Percentiles rank a stretch among this genome's conserved stretches.
These are phyloP conservation scores for Pichia sp. DNA, from an alignment of 1,139 yeast genomes.

Conservation along the genomic window DNA sequence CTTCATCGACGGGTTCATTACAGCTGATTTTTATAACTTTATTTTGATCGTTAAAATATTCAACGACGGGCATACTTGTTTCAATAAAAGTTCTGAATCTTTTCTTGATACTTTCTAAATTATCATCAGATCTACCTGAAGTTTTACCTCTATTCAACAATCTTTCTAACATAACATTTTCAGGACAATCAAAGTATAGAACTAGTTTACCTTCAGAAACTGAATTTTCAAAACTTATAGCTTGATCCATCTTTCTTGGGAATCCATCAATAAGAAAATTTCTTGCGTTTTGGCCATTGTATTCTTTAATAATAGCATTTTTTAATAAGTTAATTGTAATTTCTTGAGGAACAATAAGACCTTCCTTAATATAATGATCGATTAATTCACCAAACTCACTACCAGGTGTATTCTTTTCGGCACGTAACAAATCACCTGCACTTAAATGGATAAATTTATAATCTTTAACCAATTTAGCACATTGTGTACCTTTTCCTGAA, in stretches of 20 bases:
- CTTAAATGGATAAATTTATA: slow-evolving; percentile 81
- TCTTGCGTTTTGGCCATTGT: slow-evolving; percentile 44
- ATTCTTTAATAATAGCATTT: slow-evolving; percentile 62
- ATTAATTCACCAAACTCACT: slow-evolving; percentile 83
- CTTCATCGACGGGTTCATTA: slow-evolving; percentile 72
- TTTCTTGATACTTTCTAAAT: slow-evolving; percentile 81
- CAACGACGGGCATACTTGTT: slow-evolving; percentile 92
- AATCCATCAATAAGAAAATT: slow-evolving; percentile 87
- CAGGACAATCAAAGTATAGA: slow-evolving; percentile 92
- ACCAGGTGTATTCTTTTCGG: slow-evolving; percentile 78
- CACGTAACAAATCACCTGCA: slow-evolving; percentile 92
- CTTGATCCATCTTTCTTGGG: slow-evolving; percentile 98
- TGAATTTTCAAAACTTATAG: slow-evolving; percentile 77
- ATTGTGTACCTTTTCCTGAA: slow-evolving; percentile 96
- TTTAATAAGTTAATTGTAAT: slow-evolving; percentile 79
- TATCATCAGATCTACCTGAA: slow-evolving; percentile 90
- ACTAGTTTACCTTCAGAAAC: slow-evolving; percentile 74
- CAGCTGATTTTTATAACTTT: slow-evolving; percentile 77
- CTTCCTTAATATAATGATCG: slow-evolving; percentile 77
- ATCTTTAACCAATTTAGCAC: slow-evolving; percentile 74
- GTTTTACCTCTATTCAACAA: slow-evolving; percentile 89
- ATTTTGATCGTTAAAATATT: slow-evolving; percentile 66
- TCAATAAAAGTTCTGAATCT: slow-evolving; percentile 81
- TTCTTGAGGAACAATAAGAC: slow-evolving; percentile 92
- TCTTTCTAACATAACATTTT: slow-evolving; percentile 76